Percentiles rank a stretch among this genome's conserved stretches.
phyloP scores from a whole-genome alignment of 352 stramenopile species.

The Globisporangium radiosum region DNA sequence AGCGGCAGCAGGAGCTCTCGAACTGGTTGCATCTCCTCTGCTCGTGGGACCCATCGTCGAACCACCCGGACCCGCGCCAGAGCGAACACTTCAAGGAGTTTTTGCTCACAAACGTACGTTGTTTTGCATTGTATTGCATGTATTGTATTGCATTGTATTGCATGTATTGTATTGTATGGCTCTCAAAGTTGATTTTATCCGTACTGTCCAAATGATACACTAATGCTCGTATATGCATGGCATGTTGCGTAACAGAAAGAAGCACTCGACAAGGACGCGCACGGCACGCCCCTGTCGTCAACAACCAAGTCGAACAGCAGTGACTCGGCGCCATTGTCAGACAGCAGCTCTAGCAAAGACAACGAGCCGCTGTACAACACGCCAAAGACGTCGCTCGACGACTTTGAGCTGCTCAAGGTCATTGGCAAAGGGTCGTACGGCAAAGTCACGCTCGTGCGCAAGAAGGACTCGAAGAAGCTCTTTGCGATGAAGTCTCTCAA shows the following conservation, averaged over 20 bases:
- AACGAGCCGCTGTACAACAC: slow-evolving; percentile 78
- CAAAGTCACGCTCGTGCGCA: slow-evolving; percentile 87
- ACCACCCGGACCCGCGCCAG: slow-evolving; percentile 50
- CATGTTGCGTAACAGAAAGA: slow-evolving; percentile 44
- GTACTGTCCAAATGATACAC: background rate
- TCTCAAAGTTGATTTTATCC: background rate
- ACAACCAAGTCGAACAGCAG: background rate
- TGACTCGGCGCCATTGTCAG: slow-evolving; percentile 7
- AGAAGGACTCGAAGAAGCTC: slow-evolving; percentile 67
- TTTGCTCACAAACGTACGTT: slow-evolving; percentile 63
- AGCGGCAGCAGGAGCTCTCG: slow-evolving; percentile 82
- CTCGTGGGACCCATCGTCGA: slow-evolving; percentile 58
- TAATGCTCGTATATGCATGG: no score
- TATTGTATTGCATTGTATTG: no score
- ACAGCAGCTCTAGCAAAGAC: slow-evolving; percentile 3
- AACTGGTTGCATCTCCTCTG: slow-evolving; percentile 84
- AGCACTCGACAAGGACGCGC: slow-evolving; percentile 50
- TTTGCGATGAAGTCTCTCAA: slow-evolving; percentile 88
- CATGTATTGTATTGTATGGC: no score
- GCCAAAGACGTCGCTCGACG: slow-evolving; percentile 84
- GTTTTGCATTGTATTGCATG: no score
- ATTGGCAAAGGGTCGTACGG: slow-evolving; percentile 91
- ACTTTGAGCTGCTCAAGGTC: slow-evolving; percentile 91
- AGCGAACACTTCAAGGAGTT: slow-evolving; percentile 79
- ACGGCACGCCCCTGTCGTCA: slow-evolving; percentile 21